Base-by-base conservation (phyloP, 1,139 yeast genomes). In the Scheffersomyces cryptocercus region DNA sequence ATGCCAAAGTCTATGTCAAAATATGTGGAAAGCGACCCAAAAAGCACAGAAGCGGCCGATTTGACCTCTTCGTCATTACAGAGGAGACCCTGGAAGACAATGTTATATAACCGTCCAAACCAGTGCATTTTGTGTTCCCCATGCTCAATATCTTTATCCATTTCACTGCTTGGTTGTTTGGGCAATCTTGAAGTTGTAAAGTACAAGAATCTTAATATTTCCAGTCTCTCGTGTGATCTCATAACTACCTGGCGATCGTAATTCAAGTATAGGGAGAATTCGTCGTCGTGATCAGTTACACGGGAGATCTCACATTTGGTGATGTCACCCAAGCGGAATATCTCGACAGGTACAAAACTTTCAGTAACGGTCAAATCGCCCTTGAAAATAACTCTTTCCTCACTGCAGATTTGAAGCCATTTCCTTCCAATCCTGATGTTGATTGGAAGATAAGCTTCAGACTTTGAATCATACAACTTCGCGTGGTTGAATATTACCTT, bases 391-490 rank as follows among this genome's bases (percentile, higher is more conserved):
- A 62, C 51, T 30, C 58, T 50, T 8, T 66, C 65, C 37, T 62
- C 64, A n/a, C 65, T 62, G 52, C 74, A 70, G 54, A 88, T 64
- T 54, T 86, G 91, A 36, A 88, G 59, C 67, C 75, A 85, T 52
- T 81, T 82, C 43, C 85, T 76, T 8, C 96, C 96, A 46, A 89
- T 75, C 52, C 81, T 82, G 45, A 89, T 50, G 1, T 79, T 75
- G 1, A 85, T 85, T 0, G 87, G 84, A 12, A 57, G 46, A 49
- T 59, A 70, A 14, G 47, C 47, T 12, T 62, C 62, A 2, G 59
- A 51, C 2, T 42, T 52, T 1, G 61, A 52, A 38, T 81, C 81
- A 55, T 68, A 82, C 11, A 82, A 63, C 36, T 76, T 73, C 20
- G 83, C 86, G 50, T 81, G 78, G 37, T 70, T 73, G 55, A 81